Base-by-base conservation (phyloP, 2,329 filamentous ascomycete genomes). In the Bipolaris victoriae region DNA sequence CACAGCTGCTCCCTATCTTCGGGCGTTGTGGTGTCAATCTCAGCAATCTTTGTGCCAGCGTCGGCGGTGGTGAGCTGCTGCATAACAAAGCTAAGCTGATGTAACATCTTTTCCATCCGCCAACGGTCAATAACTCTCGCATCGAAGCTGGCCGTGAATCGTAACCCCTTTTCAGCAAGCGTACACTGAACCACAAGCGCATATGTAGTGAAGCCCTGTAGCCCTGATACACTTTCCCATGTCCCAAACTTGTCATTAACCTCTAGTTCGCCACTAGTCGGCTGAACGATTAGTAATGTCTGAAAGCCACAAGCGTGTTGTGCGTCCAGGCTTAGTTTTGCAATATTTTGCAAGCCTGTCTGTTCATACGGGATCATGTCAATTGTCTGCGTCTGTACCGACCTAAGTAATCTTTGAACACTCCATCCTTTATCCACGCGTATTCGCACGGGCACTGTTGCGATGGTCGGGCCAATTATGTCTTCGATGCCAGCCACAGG, bases 201-300 rank as follows among this genome's bases (percentile, higher is more conserved):
- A 41, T 41, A 49, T 7, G 47, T 49, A 1, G 47, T 40, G 16
- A 63, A 57, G 22, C 58, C 47, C 6, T 57, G 57, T 35, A 62
- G 57, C 22, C 52, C 57, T 22, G 57, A 52, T 22, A 50, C 33
- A 35, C 54, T 52, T 15, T 51, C 45, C 35, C 57, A 54, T 7
- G 26, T 33, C 36, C 57, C 35, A 18, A 58, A 24, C n/a, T 48
- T 10, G 1, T 61, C 37, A 10, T 49, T 39, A 3, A 3, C 7
- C 7, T 29, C 9, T 7, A 26, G 9, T 18, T 3, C 24, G 45
- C 40, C 61, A 10, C 61, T 55, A 53, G 47, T 16, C 24, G 52
- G 45, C 31, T 85, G 83, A 15, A 86, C 77, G 0, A 86, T 81
- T 1, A 86, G 68, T 3, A 82, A 80, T 0, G 80, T 84, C 3